Evolutionary conservation across 805 yeast species (phyloP).

Genomic region (Candida krabiensis): DNA sequence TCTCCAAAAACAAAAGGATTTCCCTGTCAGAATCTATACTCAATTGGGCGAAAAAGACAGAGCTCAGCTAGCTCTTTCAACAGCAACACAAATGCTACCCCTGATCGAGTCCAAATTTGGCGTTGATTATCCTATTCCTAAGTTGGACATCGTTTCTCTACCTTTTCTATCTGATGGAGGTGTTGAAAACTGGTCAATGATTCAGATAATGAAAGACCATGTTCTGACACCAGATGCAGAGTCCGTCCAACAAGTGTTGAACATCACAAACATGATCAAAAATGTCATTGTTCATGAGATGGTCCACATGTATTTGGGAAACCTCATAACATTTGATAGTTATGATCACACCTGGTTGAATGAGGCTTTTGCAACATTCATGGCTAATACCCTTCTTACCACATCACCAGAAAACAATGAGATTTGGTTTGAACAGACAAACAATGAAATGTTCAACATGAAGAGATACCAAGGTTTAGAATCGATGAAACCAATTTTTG

Average conservation of each 20-base stretch:
- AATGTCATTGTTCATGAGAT: conserved; percentile 70
- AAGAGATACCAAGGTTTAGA: conserved; percentile 37
- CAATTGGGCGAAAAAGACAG: conserved; percentile 49
- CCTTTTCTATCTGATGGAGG: conserved; percentile 78
- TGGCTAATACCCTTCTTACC: conserved; percentile 45
- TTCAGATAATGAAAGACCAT: conserved; percentile 58
- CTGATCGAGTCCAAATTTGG: conserved; percentile 45
- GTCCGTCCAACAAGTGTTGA: conserved; percentile 19
- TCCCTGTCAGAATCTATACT: conserved; percentile 57
- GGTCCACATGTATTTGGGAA: conserved; percentile 82
- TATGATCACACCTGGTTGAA: conserved; percentile 75
- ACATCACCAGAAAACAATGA: conserved; percentile 22
- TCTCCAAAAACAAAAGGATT: conserved; percentile 22
- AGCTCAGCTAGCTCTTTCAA: conserved; percentile 51
- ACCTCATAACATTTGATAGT: conserved; percentile 61
- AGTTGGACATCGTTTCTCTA: conserved; percentile 65
- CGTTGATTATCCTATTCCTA: conserved; percentile 53
- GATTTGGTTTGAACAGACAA: conserved; percentile 35
- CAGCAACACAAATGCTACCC: conserved; percentile 49
- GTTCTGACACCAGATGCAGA: conserved; percentile 37
- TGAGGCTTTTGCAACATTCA: conserved; percentile 77
- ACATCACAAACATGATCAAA: conserved; percentile 33
- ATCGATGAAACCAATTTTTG: conserved; percentile 37
- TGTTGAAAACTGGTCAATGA: conserved; percentile 77
- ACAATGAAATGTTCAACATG: conserved; percentile 26